Percentiles rank a stretch among this genome's conserved stretches.
Evolutionary conservation across 139 green algal genomes (phyloP).

Genomic region (Chlamydomonas incerta): DNA sequence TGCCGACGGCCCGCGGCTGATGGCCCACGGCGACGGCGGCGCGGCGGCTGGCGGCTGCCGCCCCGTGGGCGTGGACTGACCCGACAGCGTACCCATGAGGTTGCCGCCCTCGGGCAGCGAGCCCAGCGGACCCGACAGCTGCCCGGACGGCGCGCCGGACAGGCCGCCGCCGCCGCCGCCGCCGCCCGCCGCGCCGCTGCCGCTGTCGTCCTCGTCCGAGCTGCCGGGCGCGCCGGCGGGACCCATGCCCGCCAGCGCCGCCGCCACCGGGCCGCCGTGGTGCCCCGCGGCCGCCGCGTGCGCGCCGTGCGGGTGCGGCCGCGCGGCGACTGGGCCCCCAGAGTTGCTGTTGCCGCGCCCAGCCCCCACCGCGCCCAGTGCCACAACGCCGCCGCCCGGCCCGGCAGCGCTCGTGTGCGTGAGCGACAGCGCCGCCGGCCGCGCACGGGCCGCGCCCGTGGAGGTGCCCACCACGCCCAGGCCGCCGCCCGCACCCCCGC

Average conservation of each 20-base stretch:
- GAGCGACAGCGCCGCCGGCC: background rate
- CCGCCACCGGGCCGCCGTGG: too few relatives aligned
- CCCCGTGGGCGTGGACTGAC: constrained; percentile 4
- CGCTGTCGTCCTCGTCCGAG: background rate
- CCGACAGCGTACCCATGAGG: background rate
- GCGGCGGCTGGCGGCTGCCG: background rate
- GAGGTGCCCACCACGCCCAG: constrained; percentile 15
- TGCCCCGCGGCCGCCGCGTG: too few relatives aligned
- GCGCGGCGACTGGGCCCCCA: too few relatives aligned
- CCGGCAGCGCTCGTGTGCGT: too few relatives aligned
- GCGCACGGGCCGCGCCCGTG: background rate
- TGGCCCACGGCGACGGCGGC: background rate
- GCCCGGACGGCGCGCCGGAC: too few relatives aligned
- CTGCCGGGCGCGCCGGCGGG: too few relatives aligned
- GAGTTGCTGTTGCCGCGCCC: too few relatives aligned
- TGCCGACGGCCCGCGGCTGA: background rate
- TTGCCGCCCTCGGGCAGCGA: background rate
- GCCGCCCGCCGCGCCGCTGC: background rate
- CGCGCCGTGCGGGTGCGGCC: too few relatives aligned
- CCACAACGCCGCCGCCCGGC: too few relatives aligned
- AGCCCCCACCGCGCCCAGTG: too few relatives aligned
- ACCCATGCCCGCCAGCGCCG: too few relatives aligned
- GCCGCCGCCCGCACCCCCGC: background rate
- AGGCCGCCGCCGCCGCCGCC: background rate
- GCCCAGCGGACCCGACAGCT: too few relatives aligned